phyloP scores from a whole-genome alignment of 371 early-diverging fungal genomes.

The Synchytrium microbalum region DNA sequence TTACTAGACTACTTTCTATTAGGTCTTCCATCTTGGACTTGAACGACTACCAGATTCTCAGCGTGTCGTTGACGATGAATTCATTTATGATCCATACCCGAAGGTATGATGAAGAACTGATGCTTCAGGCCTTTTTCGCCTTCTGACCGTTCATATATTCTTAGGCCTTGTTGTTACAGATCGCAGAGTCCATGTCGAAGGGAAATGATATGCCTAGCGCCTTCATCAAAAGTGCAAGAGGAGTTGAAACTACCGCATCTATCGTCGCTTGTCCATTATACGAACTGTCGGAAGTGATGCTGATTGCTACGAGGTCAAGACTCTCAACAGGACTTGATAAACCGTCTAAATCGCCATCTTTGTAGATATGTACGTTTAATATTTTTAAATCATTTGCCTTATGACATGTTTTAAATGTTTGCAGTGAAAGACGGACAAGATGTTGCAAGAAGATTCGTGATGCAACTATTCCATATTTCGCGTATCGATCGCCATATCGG shows the following conservation, averaged over 20 bases:
- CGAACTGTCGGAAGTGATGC: background rate
- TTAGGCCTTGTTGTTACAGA: background rate
- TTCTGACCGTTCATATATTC: background rate
- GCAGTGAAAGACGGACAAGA: too few relatives aligned
- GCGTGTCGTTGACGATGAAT: conserved; percentile 18
- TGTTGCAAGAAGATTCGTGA: too few relatives aligned
- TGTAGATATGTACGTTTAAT: too few relatives aligned
- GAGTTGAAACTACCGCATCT: background rate
- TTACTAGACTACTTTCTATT: background rate
- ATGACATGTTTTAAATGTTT: too few relatives aligned
- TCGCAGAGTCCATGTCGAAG: background rate
- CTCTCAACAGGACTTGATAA: background rate
- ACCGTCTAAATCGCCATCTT: background rate
- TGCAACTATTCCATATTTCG: too few relatives aligned
- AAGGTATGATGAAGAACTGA: conserved; percentile 32
- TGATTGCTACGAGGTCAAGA: background rate
- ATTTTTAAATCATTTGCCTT: too few relatives aligned
- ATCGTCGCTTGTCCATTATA: background rate
- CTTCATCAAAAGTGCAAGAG: background rate
- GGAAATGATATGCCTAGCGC: background rate
- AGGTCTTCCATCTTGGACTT: conserved; percentile 29
- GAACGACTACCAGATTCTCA: conserved; percentile 27
- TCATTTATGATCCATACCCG: conserved; percentile 30
- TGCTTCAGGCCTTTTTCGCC: too few relatives aligned
- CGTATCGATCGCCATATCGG: too few relatives aligned